Evolutionary conservation across 2,329 filamentous ascomycete genomes (phyloP), one percentile per base, ranked within the genome.

Genomic region (Neoarthrinium moseri): DNA sequence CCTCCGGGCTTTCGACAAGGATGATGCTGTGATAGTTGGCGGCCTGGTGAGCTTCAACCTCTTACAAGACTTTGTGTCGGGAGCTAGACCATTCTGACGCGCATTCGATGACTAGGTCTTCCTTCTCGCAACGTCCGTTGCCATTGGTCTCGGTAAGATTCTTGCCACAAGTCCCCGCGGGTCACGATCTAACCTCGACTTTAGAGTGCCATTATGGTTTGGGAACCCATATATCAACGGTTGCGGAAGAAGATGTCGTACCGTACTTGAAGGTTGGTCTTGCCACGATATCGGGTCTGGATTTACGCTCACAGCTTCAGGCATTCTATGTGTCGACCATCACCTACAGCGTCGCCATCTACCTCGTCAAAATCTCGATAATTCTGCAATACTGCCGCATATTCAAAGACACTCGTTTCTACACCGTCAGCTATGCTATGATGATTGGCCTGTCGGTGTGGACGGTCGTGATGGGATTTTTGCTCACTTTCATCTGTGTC

Each of bases 361-460:
- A 37, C 12, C 33, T 45, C 23, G 22, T 45, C 33, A 45, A 45
- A 15, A 37, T 45, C 13, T 45, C 43, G 13, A 45, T 45, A 32
- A 29, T 45, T 6, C 21, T 45, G 11, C 43, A 45, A 15, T 45
- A 45, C 15, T 37, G 43, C 23, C 43, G 43, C 12, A 45, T 45
- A 26, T 45, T 45, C 43, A 22, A 40, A 13, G 37, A 27, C 24
- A 40, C 37, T 29, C 37, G 23, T 18, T 40, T 40, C 10, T 40
- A 40, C 22, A 23, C 23, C 18, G 27, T 40, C n/a, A 29, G 23
- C 23, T 37, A 27, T 45, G 21, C 8, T 34, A 24, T 40, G 12
- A 37, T 38, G 32, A 17, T 45, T 13, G 15, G 21, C 23, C 22
- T 38, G 12, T 27, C 43, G 11, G n/a, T 22, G 15, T 45, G 43